phyloP scores from a whole-genome alignment of 2,329 filamentous ascomycete species.

The Pyrenophora seminiperda region DNA sequence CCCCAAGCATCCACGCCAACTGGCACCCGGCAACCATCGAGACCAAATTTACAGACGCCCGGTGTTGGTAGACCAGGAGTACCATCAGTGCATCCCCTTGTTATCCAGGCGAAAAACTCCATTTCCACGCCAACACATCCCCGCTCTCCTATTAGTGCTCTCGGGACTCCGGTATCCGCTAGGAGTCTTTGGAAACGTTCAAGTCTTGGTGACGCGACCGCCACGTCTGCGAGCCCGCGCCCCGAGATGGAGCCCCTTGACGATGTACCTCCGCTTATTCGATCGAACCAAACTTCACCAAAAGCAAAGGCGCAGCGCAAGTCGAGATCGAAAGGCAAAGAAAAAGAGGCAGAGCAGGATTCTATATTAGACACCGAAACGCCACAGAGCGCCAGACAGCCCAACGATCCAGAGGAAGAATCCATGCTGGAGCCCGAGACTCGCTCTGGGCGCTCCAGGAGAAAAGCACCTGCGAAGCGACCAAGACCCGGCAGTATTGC shows the following conservation, averaged over 20 bases:
- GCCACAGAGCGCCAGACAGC: conserved; percentile 20
- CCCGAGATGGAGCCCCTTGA: conserved; percentile 38
- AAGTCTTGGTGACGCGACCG: conserved; percentile 21
- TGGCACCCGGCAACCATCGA: conserved; percentile 23
- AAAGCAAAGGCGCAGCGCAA: conserved; percentile 36
- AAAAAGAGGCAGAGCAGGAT: conserved; percentile 30
- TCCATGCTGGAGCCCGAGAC: conserved; percentile 32
- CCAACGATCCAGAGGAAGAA: conserved; percentile 31
- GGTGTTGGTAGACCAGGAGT: conserved; percentile 19
- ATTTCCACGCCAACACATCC: conserved; percentile 35
- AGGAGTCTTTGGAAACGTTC: conserved; percentile 40
- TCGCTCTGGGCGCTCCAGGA: conserved; percentile 39
- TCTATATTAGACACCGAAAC: conserved; percentile 16
- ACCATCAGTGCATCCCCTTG: conserved; percentile 31
- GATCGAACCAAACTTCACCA: conserved; percentile 22
- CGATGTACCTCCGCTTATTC: conserved; percentile 27
- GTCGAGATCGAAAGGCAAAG: conserved; percentile 32
- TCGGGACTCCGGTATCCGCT: conserved; percentile 37
- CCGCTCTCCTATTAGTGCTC: conserved; percentile 34
- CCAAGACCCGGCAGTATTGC: conserved; percentile 50
- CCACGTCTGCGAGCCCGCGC: conserved; percentile 25
- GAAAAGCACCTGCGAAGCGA: conserved; percentile 37
- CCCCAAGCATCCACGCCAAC: conserved; percentile 39
- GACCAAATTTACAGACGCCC: conserved; percentile 22
- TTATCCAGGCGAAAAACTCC: conserved; percentile 30